Evolutionary conservation across 108 stramenopile genomes (phyloP).

Genomic region (Nitzschia sp.): DNA sequence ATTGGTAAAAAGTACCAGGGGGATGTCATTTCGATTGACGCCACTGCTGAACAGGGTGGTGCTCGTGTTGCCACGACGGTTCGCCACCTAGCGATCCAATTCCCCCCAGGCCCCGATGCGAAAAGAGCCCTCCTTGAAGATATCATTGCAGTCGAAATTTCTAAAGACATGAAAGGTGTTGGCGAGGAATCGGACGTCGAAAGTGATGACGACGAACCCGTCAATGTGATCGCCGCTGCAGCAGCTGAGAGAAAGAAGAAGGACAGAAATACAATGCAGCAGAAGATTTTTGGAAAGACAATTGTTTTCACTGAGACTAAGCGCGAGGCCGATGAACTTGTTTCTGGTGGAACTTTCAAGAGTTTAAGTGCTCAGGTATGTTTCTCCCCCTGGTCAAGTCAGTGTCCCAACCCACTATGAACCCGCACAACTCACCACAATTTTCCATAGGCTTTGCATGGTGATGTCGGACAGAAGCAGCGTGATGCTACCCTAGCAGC

Average conservation of each 20-base stretch:
- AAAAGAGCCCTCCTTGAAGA: conserved; percentile 84
- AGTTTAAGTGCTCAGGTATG: conserved; percentile 79
- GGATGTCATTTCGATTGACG: conserved; percentile 89
- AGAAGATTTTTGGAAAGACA: conserved; percentile 94
- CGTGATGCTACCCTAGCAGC: conserved; percentile 95
- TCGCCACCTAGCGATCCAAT: conserved; percentile 90
- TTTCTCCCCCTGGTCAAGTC: no score
- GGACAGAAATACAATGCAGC: conserved; percentile 69
- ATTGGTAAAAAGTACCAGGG: conserved; percentile 89
- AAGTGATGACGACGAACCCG: conserved; percentile 52
- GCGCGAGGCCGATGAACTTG: conserved; percentile 90
- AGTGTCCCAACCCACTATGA: no score
- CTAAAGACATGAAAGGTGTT: conserved; percentile 60
- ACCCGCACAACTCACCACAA: background rate
- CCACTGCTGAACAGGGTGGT: conserved; percentile 77
- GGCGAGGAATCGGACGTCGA: conserved; percentile 48
- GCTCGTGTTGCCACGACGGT: conserved; percentile 94
- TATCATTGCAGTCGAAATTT: conserved; percentile 92
- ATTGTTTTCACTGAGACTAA: conserved; percentile 99
- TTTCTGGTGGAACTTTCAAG: conserved; percentile 87
- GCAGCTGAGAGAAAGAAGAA: conserved; percentile 70
- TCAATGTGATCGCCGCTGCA: conserved; percentile 90
- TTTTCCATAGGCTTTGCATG: conserved; percentile 82
- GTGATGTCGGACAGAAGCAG: conserved; percentile 99
- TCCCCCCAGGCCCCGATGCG: conserved; percentile 84